These are phyloP conservation scores for Tolypocladium album DNA, from an alignment of 2,329 filamentous ascomycete species.

Conservation along the genomic window DNA sequence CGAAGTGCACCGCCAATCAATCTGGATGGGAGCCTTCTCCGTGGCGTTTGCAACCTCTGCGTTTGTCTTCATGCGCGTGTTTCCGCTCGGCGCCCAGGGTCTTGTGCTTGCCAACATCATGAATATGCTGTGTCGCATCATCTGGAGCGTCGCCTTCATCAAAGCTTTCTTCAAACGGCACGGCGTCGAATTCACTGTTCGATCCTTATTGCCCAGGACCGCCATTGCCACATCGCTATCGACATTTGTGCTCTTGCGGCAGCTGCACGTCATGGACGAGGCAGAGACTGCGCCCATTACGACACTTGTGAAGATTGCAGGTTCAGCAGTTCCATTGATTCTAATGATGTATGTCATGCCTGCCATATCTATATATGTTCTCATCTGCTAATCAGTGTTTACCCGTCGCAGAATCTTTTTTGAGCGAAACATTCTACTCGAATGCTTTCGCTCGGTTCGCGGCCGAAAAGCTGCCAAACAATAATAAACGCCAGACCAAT, in stretches of 20 bases:
- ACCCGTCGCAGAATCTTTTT: slow-evolving; percentile 32
- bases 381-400: slow-evolving; percentile 13
- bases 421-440: slow-evolving; percentile 42
- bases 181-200: slow-evolving; percentile 19
- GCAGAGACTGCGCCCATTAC: slow-evolving; percentile 16
- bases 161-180: slow-evolving; percentile 45
- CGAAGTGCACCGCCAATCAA: slow-evolving; percentile 66
- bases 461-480: slow-evolving; percentile 18
- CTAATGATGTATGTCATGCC: slow-evolving; percentile 45
- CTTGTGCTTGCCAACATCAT: slow-evolving; percentile 79
- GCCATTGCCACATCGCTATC: slow-evolving; percentile 15
- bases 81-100: slow-evolving; percentile 63
- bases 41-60: slow-evolving; percentile 63
- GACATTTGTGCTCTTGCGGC: slow-evolving; percentile 14
- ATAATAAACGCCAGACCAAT: slow-evolving; percentile 7
- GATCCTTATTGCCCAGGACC: slow-evolving; percentile 15
- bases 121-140: slow-evolving; percentile 79
- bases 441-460: slow-evolving; percentile 35
- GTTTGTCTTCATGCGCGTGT: slow-evolving; percentile 60
- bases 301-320: slow-evolving; percentile 35
- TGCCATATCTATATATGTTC: slow-evolving; percentile 5
- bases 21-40: slow-evolving; percentile 80
- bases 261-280: slow-evolving; percentile 12
- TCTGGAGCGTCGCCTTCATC: slow-evolving; percentile 73
- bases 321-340: slow-evolving; percentile 39